Evolutionary conservation across 202 grass and related monocot genomes (phyloP), one percentile per base, ranked within the genome.

Genomic region (Carex sylvatica): DNA sequence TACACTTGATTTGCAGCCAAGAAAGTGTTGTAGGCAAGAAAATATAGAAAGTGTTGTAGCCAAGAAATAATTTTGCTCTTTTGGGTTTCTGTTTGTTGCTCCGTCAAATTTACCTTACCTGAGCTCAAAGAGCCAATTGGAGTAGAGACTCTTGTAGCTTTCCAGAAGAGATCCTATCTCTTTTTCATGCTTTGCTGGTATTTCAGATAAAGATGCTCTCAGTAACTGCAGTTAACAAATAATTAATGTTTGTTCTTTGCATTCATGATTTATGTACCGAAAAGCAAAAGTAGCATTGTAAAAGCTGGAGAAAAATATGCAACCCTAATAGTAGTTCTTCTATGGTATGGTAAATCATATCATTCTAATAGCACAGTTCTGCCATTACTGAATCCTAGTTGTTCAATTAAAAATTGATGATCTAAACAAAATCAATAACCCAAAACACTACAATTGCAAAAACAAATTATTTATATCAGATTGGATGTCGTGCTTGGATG

Each of bases 41-140:
- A 33, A 33, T 5, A 77, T 1, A 53, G 7, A 60, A 58, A 33
- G 6, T 80, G 61, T 5, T 64, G 8, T 64, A 6, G 12, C 33
- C 11, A 18, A 18, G 20, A 64, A 40, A 23, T 19, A 14, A 2
- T 79, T 79, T 65, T 80, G 3, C 58, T 49, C 1, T 80, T 49
- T 65, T 6, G 20, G 36, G 11, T 19, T 60, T 42, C 14, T 19
- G 16, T 58, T 60, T 62, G 20, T 71, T 62, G 49, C 51, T 84
- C 19, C 6, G 80, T 49, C 46, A 19, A 59, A 42, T 20, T 67
- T n/a, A 18, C 35, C 22, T 44, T 31, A 95, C 91, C 85, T 92
- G 38, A 95, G 80, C 85, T 98, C 91, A 23, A 98, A 98, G 46
- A 98, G 85, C 96, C 92, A 95, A 78, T 93, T 91, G n/a, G 82